Conservation (phyloP, 2,329 filamentous ascomycete species). For the Penicillium griseofulvum region DNA sequence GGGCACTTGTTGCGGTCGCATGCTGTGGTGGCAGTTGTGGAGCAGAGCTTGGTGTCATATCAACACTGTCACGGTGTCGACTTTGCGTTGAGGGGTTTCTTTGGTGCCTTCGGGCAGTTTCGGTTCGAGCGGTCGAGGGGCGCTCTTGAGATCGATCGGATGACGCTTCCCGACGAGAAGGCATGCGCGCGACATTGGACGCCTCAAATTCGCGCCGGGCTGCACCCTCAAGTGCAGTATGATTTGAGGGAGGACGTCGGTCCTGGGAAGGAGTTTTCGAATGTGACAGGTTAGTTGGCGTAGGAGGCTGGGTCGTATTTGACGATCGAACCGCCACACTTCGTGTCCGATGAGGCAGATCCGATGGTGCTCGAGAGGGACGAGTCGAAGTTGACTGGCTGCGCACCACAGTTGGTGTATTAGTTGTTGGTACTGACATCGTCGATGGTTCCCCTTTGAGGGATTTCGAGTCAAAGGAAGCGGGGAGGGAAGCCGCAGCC, state of each 20-base stretch:
- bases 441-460: slow-evolving; percentile 15
- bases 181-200: slow-evolving; percentile 60
- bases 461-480: slow-evolving; percentile 15
- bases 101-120: slow-evolving; percentile 48
- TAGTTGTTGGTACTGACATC: slow-evolving; percentile 49
- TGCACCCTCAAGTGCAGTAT: slow-evolving; percentile 51
- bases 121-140: slow-evolving; percentile 50
- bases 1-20: slow-evolving; percentile 33
- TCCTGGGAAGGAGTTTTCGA: slow-evolving; percentile 45
- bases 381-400: slow-evolving; percentile 51
- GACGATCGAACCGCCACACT: slow-evolving; percentile 46
- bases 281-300: slow-evolving; percentile 31
- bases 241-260: slow-evolving; percentile 48
- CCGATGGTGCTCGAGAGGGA: slow-evolving; percentile 41
- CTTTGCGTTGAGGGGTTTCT: slow-evolving; percentile 41
- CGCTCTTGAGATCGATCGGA: slow-evolving; percentile 57
- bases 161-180: slow-evolving; percentile 59
- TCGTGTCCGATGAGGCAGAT: slow-evolving; percentile 47
- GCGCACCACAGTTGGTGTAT: slow-evolving; percentile 48
- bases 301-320: slow-evolving; percentile 36
- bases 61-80: slow-evolving; percentile 45
- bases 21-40: slow-evolving; percentile 55
- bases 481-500: slow-evolving; percentile 12
- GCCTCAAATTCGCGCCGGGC: slow-evolving; percentile 72
- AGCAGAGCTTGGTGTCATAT: slow-evolving; percentile 46